Percentiles rank a stretch among this genome's conserved stretches.
phyloP scores from a whole-genome alignment of 2,329 filamentous ascomycete species.

The Clonostachys rosea region DNA sequence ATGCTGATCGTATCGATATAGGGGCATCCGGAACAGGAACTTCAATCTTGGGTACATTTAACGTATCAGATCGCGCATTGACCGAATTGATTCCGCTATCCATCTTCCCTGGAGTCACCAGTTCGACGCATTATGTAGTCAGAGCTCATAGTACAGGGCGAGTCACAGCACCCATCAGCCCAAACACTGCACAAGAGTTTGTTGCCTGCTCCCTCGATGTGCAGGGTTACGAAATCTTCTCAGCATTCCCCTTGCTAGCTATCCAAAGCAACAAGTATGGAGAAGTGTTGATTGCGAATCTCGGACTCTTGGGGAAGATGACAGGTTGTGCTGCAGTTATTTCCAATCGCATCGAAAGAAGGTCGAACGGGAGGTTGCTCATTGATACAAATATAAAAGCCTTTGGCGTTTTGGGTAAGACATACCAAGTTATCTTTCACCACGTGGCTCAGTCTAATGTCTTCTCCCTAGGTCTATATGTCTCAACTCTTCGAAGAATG shows the following conservation, averaged over 20 bases:
- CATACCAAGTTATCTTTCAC: background rate
- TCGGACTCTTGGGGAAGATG: constrained; percentile 86
- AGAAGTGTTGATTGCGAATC: constrained; percentile 53
- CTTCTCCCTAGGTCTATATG: constrained; percentile 56
- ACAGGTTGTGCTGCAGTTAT: constrained; percentile 77
- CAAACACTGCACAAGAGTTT: constrained; percentile 24
- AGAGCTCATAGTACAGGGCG: constrained; percentile 65
- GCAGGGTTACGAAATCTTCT: constrained; percentile 76
- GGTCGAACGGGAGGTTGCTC: constrained; percentile 52
- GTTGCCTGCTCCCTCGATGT: constrained; percentile 60
- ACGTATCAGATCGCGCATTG: constrained; percentile 59
- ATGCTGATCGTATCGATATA: constrained; percentile 7
- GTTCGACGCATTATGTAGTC: constrained; percentile 61
- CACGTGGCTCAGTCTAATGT: background rate
- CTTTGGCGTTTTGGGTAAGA: constrained; percentile 66
- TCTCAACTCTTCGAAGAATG: constrained; percentile 62
- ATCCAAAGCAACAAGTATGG: constrained; percentile 38
- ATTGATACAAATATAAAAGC: constrained; percentile 73
- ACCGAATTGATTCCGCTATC: constrained; percentile 67
- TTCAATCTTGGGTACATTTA: constrained; percentile 80
- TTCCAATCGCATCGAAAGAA: constrained; percentile 51
- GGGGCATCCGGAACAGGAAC: constrained; percentile 60
- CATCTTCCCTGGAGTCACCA: constrained; percentile 66
- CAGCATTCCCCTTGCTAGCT: constrained; percentile 61
- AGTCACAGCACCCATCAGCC: constrained; percentile 46